Base-by-base conservation (phyloP, 2,329 filamentous ascomycete species). In the Xylariaceae sp. region DNA sequence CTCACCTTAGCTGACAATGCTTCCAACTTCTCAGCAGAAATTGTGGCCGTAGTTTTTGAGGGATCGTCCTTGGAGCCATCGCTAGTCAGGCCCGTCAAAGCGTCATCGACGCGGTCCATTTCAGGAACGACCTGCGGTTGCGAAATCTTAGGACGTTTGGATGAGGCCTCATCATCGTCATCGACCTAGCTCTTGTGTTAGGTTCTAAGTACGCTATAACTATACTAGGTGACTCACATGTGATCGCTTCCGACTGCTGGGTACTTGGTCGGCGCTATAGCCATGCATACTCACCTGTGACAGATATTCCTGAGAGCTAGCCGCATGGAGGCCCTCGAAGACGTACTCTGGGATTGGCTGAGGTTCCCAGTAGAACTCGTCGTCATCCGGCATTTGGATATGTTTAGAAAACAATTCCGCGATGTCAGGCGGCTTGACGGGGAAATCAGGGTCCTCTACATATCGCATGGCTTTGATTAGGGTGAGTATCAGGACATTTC, bases 331-430 rank as follows among this genome's bases (percentile, higher is more conserved):
- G 76, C 68, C 69, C 43, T 84, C 79, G 20, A 85, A 75, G 2
- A 84, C 73, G 0, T 77, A 70, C 1, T 77, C 75, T 0, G 82
- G 81, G 2, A 86, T 66, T 2, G 71, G 59, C 7, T 78, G 73
- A 1, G 80, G 75, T 14, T 78, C 75, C 78, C 79, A 86, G 3
- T 71, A 67, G 40, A 83, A 72, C 7, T 71, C 71, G 40, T 60
- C 65, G 44, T 63, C 74, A 16, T 71, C 66, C 41, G 65, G 74
- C 53, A 63, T 73, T 48, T 77, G 75, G 10, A 84, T 64, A 49
- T 78, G 78, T 21, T 75, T 72, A 16, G 75, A 71, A 63, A 86
- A 84, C 0, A 73, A 64, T 40, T 73, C 68, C 7, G 82, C 82
- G 16, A 78, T 70, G 32, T 79, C 71, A 53, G 81, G 73, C 0